Base-by-base conservation (phyloP, 2,329 filamentous ascomycete species). In the Arthrinium puccinioides region DNA sequence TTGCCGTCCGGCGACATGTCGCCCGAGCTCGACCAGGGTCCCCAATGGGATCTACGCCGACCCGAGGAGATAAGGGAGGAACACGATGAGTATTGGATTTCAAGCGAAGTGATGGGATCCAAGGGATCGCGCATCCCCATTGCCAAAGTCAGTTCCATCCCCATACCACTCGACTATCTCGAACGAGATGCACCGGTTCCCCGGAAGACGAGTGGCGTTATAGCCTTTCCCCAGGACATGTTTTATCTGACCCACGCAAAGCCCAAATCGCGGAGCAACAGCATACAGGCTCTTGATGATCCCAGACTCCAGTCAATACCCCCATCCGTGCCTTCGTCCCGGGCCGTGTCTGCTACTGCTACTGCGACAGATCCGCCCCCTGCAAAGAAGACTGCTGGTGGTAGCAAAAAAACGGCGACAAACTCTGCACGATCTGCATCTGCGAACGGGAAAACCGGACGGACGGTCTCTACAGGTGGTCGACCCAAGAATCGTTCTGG, bases 81-180 rank as follows among this genome's bases (percentile, higher is more conserved):
- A 56, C 61, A 74, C 53, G 64, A 63, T 27, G 66, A 66, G 37
- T 78, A 76, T 45, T 74, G 68, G 51, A 59, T 69, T 48, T 60
- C 63, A 53, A 74, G 61, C 61, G 74, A 49, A 47, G 64, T 56
- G 45, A 24, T 36, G 11, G 41, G 37, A 34, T 71, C 57, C 52
- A 83, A 72, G 62, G 75, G 69, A 65, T 95, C 90, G 30, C 80
- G 87, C 37, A 96, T 98, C 55, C 92, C 92, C 1, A 72, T 97
- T 25, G 80, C 87, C 21, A 89, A 87, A 51, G 67, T 75, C 11
- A 95, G 87, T 55, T 84, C 85, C 3, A 74, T 79, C 15, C 87
- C 88, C 9, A 81, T 94, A 41, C 76, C 85, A 2, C 60, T 74
- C 36, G 77, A 83, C 34, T 77, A 82, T 45, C 68, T 87, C 31